Conservation (phyloP, 1,284 basidiomycete species). For the Ceratobasidium sp. region DNA sequence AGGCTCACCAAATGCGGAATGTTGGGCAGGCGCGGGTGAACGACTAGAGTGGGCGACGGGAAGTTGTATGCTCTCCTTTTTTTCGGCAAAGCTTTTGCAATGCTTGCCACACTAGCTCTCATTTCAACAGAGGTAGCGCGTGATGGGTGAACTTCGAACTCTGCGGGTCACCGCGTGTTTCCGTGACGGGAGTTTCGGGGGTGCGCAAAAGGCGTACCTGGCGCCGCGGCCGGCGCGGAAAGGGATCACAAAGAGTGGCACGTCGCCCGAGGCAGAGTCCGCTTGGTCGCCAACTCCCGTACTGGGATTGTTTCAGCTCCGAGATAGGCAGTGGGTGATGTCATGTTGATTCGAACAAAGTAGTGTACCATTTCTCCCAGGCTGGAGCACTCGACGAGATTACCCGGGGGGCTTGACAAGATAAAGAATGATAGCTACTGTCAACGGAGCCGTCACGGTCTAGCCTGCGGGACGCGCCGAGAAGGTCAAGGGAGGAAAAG, state of each 20-base stretch:
- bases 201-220: constrained; percentile 39
- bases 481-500: constrained; percentile 11
- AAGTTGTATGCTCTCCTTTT: background rate
- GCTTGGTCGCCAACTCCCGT: background rate
- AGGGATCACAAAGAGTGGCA: constrained; percentile 16
- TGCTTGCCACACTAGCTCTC: constrained; percentile 32
- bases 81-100: constrained; percentile 38
- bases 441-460: constrained; percentile 24
- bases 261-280: background rate
- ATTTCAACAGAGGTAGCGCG: constrained; percentile 37
- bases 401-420: constrained; percentile 22
- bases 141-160: constrained; percentile 28
- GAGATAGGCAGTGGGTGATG: background rate
- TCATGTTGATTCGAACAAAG: constrained; percentile 1
- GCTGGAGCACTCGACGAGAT: background rate
- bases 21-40: background rate
- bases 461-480: constrained; percentile 32
- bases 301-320: background rate
- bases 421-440: constrained; percentile 21
- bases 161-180: constrained; percentile 34
- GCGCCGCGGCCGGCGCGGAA: constrained; percentile 17
- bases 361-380: too few relatives aligned
- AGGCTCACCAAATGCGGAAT: background rate
- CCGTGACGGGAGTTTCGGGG: constrained; percentile 39
- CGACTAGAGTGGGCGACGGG: background rate